These are phyloP conservation scores for slime mould (Dictyostelium discoideum) DNA, from an alignment of 78 protist genomes.

Conservation along the genomic window DNA sequence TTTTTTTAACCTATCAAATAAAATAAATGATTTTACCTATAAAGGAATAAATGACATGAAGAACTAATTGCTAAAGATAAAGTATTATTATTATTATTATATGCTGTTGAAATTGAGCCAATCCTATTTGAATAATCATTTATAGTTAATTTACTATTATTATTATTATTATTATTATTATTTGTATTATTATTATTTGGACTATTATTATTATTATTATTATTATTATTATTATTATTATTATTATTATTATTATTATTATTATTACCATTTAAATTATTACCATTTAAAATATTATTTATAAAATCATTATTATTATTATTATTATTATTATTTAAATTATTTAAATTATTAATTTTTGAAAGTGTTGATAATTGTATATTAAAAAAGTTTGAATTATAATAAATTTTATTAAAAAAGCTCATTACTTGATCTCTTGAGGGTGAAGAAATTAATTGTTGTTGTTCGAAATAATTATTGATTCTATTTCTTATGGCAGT, in stretches of 20 bases:
- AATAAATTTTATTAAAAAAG: slow-evolving; percentile 8
- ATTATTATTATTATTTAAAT: not conserved
- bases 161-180: not conserved
- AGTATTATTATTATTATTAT: slow-evolving; percentile 4
- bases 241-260: too few relatives aligned
- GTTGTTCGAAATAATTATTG: not conserved
- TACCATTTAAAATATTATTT: too few relatives aligned
- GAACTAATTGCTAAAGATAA: slow-evolving; percentile 18
- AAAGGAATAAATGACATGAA: not conserved
- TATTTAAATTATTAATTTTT: not conserved
- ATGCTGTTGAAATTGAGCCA: slow-evolving; percentile 1
- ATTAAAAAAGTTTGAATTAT: not conserved
- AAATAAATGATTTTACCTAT: not conserved
- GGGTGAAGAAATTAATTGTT: not conserved
- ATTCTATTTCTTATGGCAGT: not conserved
- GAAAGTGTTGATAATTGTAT: slow-evolving; percentile 28
- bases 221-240: too few relatives aligned
- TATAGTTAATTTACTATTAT: not conserved
- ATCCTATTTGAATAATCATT: slow-evolving; percentile 10
- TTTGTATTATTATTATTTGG: too few relatives aligned
- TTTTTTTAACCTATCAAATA: not conserved
- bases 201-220: too few relatives aligned
- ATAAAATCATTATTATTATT: too few relatives aligned
- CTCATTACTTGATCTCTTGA: slow-evolving; percentile 20
- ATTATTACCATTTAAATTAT: too few relatives aligned